Evolutionary conservation across 2,329 filamentous ascomycete species (phyloP), one percentile per base, ranked within the genome.

Genomic region (Curvularia spicifera): DNA sequence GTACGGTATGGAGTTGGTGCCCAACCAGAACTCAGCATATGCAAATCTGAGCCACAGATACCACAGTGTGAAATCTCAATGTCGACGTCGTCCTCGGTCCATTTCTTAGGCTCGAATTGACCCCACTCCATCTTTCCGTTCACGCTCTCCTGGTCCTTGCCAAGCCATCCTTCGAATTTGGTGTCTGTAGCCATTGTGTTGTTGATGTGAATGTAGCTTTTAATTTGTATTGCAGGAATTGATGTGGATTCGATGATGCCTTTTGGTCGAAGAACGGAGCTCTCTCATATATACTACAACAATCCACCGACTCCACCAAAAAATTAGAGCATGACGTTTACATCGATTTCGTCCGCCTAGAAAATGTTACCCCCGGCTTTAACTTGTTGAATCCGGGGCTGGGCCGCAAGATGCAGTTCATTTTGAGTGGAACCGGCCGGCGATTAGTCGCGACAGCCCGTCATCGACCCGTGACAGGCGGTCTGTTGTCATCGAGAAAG

Each of bases 21-120:
- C 79, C 79, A 81, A 29, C 79, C 79, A 24, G 65, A 69, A 40
- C 65, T 68, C 6, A 77, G 65, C 22, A 65, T 73, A 69, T 77
- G 74, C 24, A 76, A 28, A 28, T 77, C 74, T 37, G 67, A 71
- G 10, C 71, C 74, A 59, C 75, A 77, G 57, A 77, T 68, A 52
- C 75, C 74, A 62, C 74, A 76, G 57, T 67, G 87, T 63, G 71
- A 67, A 47, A 77, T 73, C 33, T 72, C 57, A 55, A 77, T 75
- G 51, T 74, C 71, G 60, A 73, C 66, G 44, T 96, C 91, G 77
- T 91, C 86, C 75, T 93, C 90, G 63, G 88, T 91, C 60, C 68
- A 73, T 5, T 73, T 73, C 71, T 80, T 80, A 29, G 77, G 77
- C 59, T 75, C 71, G 64, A 77, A 81, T 45, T 76, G 76, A 53